Base-by-base conservation (phyloP, 129 eudicot species). In the Pittosporum tobira region DNA sequence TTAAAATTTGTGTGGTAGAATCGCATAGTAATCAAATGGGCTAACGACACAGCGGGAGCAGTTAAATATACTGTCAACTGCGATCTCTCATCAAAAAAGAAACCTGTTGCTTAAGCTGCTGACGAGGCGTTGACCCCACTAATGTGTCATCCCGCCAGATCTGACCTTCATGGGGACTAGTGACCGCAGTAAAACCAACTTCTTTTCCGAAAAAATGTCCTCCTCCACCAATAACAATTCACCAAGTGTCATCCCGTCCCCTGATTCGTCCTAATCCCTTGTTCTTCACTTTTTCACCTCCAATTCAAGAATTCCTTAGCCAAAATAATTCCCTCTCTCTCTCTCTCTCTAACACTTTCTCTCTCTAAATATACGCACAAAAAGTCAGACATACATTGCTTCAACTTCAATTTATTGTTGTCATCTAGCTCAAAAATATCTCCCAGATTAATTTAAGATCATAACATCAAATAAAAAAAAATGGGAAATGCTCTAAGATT, bases 401-500 rank as follows among this genome's bases (percentile, higher is more conserved):
- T n/a, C n/a, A n/a, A n/a, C n/a, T n/a, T n/a, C n/a, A n/a, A n/a
- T n/a, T n/a, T n/a, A n/a, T n/a, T n/a, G n/a, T n/a, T n/a, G n/a
- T n/a, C n/a, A n/a, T n/a, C n/a, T n/a, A n/a, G n/a, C n/a, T n/a
- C n/a, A n/a, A n/a, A n/a, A n/a, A n/a, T n/a, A n/a, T n/a, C n/a
- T n/a, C n/a, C n/a, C n/a, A n/a, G n/a, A n/a, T 53, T 34, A 2
- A 30, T 55, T 6, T 55, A 29, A 29, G 36, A 1, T 2, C 15
- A 14, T n/a, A 2, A 30, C 29, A 55, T 13, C 26, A 12, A 29
- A 12, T 15, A 9, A 21, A 55, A 7, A 47, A 60, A 63, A 50
- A 86, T 90, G 94, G 98, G 98, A 60, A 90, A 90, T 59, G 90
- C 79, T 10, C 69, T 90, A n/a, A 75, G 95, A 77, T 71, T 76